Evolutionary conservation across 805 yeast species (phyloP), one percentile per base, ranked within the genome.

Genomic region (Sungouiella blattae): DNA sequence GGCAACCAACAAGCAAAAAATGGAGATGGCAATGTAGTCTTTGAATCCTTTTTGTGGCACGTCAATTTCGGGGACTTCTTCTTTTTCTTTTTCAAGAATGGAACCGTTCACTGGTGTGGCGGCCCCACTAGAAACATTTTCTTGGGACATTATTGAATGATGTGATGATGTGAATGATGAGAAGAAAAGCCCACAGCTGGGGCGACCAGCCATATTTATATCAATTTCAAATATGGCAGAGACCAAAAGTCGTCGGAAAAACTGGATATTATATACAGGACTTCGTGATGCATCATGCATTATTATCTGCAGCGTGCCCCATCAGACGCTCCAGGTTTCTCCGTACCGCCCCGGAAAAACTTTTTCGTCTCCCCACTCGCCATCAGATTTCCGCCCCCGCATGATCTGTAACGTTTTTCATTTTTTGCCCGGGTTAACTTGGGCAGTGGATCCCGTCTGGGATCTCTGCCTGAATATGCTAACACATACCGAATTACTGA

Each of bases 1-100:
- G 26, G 87, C 84, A 48, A 81, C 75, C 31, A 75, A 49, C 18
- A 69, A 48, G 58, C 87, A 78, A 45, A 64, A 61, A 17, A 59
- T 28, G 62, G 64, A 35, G 52, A 63, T 60, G 38, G 40, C 83
- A 66, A 51, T 62, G 71, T 33, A 49, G 33, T 64, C 71, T 37
- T 56, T 59, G 32, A 48, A 37, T 8, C 58, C 39, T 44, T 61
- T 66, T 37, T 57, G 50, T 9, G 68, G 66, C 39, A 62, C n/a
- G n/a, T n/a, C n/a, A n/a, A n/a, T n/a, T n/a, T 36, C 5, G 46
- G 41, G 30, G 26, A 13, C 25, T 21, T 35, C 27, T 3, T 41
- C 41, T 33, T 54, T 47, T 32, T 49, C 50, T 28, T 55, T 55
- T 16, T 50, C 55, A 21, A 57, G 41, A 15, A 60, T 36, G 24